phyloP scores from a whole-genome alignment of 192 early-diverging fungal genomes.

The Coemansia sp. region DNA sequence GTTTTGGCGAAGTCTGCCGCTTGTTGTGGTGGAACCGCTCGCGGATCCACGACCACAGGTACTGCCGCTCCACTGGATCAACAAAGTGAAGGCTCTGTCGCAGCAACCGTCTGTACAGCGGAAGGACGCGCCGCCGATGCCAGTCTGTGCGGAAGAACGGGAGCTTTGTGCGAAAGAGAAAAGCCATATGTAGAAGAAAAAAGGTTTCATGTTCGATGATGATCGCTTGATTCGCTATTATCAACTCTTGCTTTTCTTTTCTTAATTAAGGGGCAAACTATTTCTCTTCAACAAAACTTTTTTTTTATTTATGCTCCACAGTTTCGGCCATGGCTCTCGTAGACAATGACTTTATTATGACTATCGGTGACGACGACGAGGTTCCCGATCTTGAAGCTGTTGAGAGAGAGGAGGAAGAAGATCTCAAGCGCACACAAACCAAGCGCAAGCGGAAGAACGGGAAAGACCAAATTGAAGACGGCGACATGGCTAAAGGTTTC shows the following conservation, averaged over 20 bases:
- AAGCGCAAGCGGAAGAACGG: slow-evolving; percentile 7
- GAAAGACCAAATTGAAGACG: slow-evolving; percentile 12
- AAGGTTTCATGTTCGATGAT: too few species aligned
- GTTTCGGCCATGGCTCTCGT: slow-evolving; percentile 9
- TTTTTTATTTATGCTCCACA: slow-evolving; percentile 2
- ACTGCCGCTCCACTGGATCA: slow-evolving; percentile 39
- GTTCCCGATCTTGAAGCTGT: slow-evolving; percentile 55
- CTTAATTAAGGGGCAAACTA: not conserved
- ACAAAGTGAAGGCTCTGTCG: slow-evolving; percentile 17
- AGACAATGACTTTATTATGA: slow-evolving; percentile 67
- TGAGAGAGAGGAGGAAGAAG: slow-evolving; percentile 8
- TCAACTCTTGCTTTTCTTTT: not conserved
- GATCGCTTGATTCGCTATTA: too few species aligned
- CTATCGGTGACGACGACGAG: slow-evolving; percentile 66
- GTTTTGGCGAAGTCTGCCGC: slow-evolving; percentile 26
- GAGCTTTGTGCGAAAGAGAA: slow-evolving; percentile 32
- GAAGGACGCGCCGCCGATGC: slow-evolving; percentile 15
- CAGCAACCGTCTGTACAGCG: slow-evolving; percentile 30
- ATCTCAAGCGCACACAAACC: slow-evolving; percentile 4
- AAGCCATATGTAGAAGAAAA: too few species aligned
- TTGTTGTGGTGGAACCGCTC: slow-evolving; percentile 50
- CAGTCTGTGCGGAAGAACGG: slow-evolving; percentile 35
- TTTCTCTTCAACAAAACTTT: not conserved
- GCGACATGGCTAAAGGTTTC: slow-evolving; percentile 57
- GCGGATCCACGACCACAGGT: slow-evolving; percentile 49